A percentile compares a stretch with the other conserved stretches of the same genome.
Conservation (phyloP, 2,329 filamentous ascomycete species). For the Trichoderma atrobrunneum region DNA sequence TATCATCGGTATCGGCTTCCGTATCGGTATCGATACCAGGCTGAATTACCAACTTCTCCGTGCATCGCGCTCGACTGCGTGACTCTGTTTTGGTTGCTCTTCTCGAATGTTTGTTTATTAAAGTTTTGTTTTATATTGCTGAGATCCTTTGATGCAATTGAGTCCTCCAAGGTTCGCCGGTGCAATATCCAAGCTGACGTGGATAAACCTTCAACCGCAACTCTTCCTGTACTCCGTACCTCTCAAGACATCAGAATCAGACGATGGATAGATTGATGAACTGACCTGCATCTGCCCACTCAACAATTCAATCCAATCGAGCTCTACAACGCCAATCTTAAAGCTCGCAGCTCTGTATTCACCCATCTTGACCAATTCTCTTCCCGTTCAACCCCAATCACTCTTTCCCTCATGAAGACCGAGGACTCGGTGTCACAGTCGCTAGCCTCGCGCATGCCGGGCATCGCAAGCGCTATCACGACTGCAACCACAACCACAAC, state of each 20-base stretch:
- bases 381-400: background rate
- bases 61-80: background rate
- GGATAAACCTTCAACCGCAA: background rate
- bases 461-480: background rate
- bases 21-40: background rate
- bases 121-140: background rate
- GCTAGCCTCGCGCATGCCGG: background rate
- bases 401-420: slow-evolving; percentile 5
- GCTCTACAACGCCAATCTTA: background rate
- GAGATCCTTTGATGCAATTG: background rate
- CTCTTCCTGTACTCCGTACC: background rate
- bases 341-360: background rate
- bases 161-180: too few relatives aligned
- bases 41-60: background rate
- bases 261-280: background rate
- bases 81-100: background rate
- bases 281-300: background rate
- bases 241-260: background rate
- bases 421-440: background rate
- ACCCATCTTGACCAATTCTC: background rate
- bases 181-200: background rate
- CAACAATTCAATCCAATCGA: too few relatives aligned
- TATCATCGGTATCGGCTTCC: background rate
- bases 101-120: background rate
- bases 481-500: background rate